Evolutionary conservation across 2,329 filamentous ascomycete genomes (phyloP), one percentile per base, ranked within the genome.

Genomic region (Penicillium sp.): DNA sequence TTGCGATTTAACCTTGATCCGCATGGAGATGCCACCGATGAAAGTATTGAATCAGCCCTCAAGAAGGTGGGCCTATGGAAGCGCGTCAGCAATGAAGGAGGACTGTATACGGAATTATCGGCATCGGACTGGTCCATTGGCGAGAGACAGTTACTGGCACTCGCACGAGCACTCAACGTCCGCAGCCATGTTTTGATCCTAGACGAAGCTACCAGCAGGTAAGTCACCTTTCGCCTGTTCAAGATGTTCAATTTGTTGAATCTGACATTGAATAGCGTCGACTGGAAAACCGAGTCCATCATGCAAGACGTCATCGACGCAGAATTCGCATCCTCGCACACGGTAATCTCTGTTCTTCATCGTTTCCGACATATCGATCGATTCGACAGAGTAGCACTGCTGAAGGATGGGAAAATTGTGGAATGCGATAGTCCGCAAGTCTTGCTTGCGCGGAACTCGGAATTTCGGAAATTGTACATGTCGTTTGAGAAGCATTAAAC

Each of bases 61-160:
- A 64, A 64, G 53, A 66, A 66, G 28, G 71, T 77, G 14, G 66
- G 73, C 16, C 63, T 76, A 6, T 71, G 68, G 62, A 50, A 38
- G 33, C 69, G 56, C 67, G 70, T 56, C 68, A 72, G 55, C 74
- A 73, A 9, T 7, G 30, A 51, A 9, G 53, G 40, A 23, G 70
- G 65, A 8, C 63, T 78, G 2, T 68, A 73, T 59, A 67, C 69
- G 3, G 65, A 70, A 0, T 76, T 86, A 60, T 71, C 73, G 14
- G 70, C 76, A 1, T 75, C 79, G 9, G 71, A 75, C 52, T 72
- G 85, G 9, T 81, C 77, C 5, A 77, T 80, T 35, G 86, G 86
- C 0, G 84, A 88, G 66, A 79, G 78, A 46, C 85, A 88, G 63
- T 74, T 88, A 0, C 84, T 89, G 60, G 83, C 79, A 59, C 76